A percentile compares a stretch with the other conserved stretches of the same genome.
Conservation (phyloP, 129 eudicot species). For the Centella asiatica region DNA sequence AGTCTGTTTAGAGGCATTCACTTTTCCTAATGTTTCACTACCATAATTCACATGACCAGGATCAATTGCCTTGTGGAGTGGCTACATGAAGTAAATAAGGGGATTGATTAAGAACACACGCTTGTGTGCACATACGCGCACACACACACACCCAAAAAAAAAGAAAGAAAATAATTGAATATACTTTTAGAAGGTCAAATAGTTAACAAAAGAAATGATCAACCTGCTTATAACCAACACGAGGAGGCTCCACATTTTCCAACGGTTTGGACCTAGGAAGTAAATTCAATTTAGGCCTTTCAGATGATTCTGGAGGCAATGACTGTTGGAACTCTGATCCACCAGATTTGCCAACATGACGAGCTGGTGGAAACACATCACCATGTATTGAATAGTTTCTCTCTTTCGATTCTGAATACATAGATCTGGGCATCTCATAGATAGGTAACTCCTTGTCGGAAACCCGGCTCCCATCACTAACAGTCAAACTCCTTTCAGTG, state of each 20-base stretch:
- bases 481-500: constrained; percentile 36
- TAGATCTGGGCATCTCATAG: constrained; percentile 25
- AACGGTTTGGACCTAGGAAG: constrained; percentile 78
- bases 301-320: constrained; percentile 36
- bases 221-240: constrained; percentile 45
- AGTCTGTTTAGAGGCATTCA: constrained; percentile 15
- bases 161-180: neutral
- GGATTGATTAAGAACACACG: constrained; percentile 1
- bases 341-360: constrained; percentile 22
- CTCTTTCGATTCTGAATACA: constrained; percentile 22
- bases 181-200: neutral
- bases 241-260: constrained; percentile 33
- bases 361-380: constrained; percentile 26
- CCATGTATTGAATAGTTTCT: constrained; percentile 22
- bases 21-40: constrained; percentile 20
- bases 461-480: constrained; percentile 31
- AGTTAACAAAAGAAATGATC: constrained; percentile 2
- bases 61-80: constrained; percentile 27
- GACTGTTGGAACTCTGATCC: constrained; percentile 20
- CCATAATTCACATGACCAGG: constrained; percentile 14
- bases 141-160: too few species aligned
- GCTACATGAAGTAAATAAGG: constrained; percentile 21
- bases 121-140: too few species aligned
- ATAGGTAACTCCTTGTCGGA: constrained; percentile 25
- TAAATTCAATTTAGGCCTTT: constrained; percentile 74